Percentiles rank a stretch among this genome's conserved stretches.
These are phyloP conservation scores for Akanthomyces uredinophilus DNA, from an alignment of 2,329 filamentous ascomycete species.

Conservation along the genomic window DNA sequence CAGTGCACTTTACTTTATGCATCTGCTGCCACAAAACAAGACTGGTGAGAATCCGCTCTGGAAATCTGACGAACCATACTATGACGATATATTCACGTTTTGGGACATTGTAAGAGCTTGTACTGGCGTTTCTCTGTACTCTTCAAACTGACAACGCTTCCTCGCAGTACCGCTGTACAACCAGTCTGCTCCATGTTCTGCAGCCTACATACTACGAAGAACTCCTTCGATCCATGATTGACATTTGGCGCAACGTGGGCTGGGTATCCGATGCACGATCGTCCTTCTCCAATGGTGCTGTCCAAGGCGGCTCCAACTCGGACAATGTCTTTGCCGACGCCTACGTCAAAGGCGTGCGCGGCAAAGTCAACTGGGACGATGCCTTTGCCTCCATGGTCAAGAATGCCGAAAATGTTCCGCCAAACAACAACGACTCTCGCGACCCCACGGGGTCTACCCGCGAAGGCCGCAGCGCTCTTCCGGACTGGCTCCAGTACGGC, in stretches of 20 bases:
- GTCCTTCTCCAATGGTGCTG: constrained; percentile 63
- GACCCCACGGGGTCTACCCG: constrained; percentile 58
- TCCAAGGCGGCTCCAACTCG: constrained; percentile 64
- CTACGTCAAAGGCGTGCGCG: constrained; percentile 62
- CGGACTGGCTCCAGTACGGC: constrained; percentile 60
- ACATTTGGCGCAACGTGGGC: constrained; percentile 61
- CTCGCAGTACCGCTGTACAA: constrained; percentile 55
- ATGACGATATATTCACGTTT: constrained; percentile 66
- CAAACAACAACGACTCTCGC: constrained; percentile 53
- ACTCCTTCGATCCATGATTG: constrained; percentile 61
- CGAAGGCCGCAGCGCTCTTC: constrained; percentile 62
- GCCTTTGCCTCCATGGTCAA: constrained; percentile 60
- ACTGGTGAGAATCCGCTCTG: constrained; percentile 67
- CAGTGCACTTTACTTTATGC: constrained; percentile 64
- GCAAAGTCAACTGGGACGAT: constrained; percentile 58
- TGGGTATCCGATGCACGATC: constrained; percentile 63
- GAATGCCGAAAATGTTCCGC: constrained; percentile 59
- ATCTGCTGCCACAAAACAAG: constrained; percentile 63
- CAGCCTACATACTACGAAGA: constrained; percentile 60
- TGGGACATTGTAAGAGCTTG: constrained; percentile 44
- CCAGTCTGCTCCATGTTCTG: constrained; percentile 59
- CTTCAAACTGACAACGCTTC: neutral
- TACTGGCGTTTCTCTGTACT: no score
- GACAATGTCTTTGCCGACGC: constrained; percentile 71
- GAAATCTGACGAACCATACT: constrained; percentile 61